A percentile compares a stretch with the other conserved stretches of the same genome.
These are phyloP conservation scores for Polytolypa hystricis DNA, from an alignment of 2,329 filamentous ascomycete genomes.

Conservation along the genomic window DNA sequence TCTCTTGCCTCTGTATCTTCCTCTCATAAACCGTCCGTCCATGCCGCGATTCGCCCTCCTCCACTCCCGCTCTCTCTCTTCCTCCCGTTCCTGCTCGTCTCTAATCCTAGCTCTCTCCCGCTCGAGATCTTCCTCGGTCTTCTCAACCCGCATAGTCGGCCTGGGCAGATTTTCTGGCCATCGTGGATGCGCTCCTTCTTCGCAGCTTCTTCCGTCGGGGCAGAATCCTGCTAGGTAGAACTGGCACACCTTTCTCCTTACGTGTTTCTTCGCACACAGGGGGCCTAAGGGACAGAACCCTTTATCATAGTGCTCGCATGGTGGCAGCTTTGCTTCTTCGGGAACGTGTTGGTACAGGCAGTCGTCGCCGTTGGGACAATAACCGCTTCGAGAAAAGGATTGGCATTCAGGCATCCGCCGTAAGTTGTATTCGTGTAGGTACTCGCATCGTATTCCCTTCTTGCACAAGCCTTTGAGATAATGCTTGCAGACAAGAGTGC, in stretches of 20 bases:
- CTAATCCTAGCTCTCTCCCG: constrained; percentile 44
- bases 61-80: constrained; percentile 44
- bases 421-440: constrained; percentile 96
- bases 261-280: constrained; percentile 76
- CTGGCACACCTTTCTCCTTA: constrained; percentile 65
- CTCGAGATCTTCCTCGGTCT: constrained; percentile 60
- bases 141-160: constrained; percentile 53
- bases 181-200: constrained; percentile 68
- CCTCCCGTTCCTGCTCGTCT: constrained; percentile 48
- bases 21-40: constrained; percentile 32
- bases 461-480: constrained; percentile 96
- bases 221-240: constrained; percentile 94
- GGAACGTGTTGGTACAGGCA: constrained; percentile 89
- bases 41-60: constrained; percentile 41
- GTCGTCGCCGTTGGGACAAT: constrained; percentile 94
- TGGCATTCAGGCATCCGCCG: constrained; percentile 98
- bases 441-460: constrained; percentile 94
- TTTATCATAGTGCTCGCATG: constrained; percentile 83
- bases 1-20: constrained; percentile 37
- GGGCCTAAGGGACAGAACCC: constrained; percentile 92
- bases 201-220: constrained; percentile 67
- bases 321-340: constrained; percentile 63
- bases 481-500: constrained; percentile 86
- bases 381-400: constrained; percentile 85
- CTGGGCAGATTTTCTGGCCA: constrained; percentile 58